Conservation (phyloP, 164 flowering plant genomes). For the Macadamia tetraphylla region DNA sequence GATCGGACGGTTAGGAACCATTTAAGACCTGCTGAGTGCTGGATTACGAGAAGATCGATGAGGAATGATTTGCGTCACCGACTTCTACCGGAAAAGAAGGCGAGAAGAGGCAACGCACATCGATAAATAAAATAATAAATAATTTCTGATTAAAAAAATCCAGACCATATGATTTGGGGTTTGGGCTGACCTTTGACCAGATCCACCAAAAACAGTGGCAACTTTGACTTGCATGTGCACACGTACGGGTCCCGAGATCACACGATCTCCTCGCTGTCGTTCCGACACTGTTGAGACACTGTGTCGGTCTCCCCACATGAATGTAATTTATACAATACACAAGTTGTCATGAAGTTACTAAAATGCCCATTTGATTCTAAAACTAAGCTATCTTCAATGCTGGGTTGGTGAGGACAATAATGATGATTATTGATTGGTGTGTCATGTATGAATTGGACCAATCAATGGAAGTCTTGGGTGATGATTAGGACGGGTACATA, state of each 20-base stretch:
- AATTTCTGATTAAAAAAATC: not conserved
- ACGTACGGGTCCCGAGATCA: not conserved
- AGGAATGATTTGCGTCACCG: not conserved
- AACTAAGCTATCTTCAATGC: no score
- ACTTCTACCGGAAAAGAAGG: not conserved
- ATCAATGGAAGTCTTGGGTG: no score
- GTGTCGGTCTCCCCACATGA: conserved; percentile 12
- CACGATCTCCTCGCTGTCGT: conserved; percentile 12
- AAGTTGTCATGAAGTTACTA: no score
- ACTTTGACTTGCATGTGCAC: conserved; percentile 18
- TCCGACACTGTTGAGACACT: not conserved
- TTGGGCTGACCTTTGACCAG: conserved; percentile 12
- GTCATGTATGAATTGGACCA: no score
- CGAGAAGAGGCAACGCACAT: not conserved
- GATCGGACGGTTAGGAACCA: not conserved
- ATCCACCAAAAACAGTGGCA: conserved; percentile 2
- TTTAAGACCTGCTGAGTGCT: no score
- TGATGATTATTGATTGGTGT: no score
- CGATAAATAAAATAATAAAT: not conserved
- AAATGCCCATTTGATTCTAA: no score
- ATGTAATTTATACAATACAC: no score
- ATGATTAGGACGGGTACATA: no score
- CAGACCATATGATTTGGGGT: conserved; percentile 6
- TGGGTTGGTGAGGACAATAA: not conserved
- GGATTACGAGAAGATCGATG: no score